Percentiles rank a stretch among this genome's conserved stretches.
phyloP scores from a whole-genome alignment of 2,329 filamentous ascomycete species.

The Polychaeton citri region DNA sequence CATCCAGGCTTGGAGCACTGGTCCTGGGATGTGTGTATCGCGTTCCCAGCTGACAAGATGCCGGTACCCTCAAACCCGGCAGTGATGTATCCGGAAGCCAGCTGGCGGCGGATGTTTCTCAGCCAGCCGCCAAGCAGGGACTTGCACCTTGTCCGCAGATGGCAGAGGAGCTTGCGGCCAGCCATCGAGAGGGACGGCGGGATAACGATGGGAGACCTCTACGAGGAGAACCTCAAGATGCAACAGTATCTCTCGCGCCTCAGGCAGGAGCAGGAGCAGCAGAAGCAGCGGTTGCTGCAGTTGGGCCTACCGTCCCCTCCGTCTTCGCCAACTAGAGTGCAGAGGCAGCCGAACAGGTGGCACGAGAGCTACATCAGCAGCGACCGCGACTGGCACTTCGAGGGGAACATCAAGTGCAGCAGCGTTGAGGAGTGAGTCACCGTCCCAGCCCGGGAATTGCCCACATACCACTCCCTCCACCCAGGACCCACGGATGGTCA shows the following conservation, averaged over 20 bases:
- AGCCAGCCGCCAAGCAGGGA: slow-evolving; percentile 20
- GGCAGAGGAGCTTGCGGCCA: slow-evolving; percentile 13
- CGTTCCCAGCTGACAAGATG: slow-evolving; percentile 14
- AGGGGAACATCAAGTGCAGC: slow-evolving; percentile 18
- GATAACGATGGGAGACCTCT: slow-evolving; percentile 21
- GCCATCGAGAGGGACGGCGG: slow-evolving; percentile 12
- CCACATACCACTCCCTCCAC: neutral
- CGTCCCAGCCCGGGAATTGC: neutral
- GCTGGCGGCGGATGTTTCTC: slow-evolving; percentile 23
- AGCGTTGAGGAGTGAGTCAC: slow-evolving; percentile 16
- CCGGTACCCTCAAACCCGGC: slow-evolving; percentile 7
- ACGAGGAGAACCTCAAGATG: slow-evolving; percentile 6
- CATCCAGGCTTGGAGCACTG: slow-evolving; percentile 12
- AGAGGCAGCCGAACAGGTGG: slow-evolving; percentile 20
- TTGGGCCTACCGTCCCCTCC: too few species aligned
- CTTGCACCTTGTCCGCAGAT: slow-evolving; percentile 18
- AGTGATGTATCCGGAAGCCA: slow-evolving; percentile 16
- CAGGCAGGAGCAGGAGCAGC: slow-evolving; percentile 4
- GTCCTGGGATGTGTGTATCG: slow-evolving; percentile 21
- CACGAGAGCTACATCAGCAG: slow-evolving; percentile 17
- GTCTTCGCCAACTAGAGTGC: neutral
- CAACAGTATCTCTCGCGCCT: slow-evolving; percentile 7
- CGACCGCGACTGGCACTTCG: slow-evolving; percentile 24
- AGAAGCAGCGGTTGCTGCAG: neutral
- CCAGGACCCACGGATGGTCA: neutral